Conservation (phyloP, 2,329 filamentous ascomycete genomes). For the Trematosphaeria pertusa region DNA sequence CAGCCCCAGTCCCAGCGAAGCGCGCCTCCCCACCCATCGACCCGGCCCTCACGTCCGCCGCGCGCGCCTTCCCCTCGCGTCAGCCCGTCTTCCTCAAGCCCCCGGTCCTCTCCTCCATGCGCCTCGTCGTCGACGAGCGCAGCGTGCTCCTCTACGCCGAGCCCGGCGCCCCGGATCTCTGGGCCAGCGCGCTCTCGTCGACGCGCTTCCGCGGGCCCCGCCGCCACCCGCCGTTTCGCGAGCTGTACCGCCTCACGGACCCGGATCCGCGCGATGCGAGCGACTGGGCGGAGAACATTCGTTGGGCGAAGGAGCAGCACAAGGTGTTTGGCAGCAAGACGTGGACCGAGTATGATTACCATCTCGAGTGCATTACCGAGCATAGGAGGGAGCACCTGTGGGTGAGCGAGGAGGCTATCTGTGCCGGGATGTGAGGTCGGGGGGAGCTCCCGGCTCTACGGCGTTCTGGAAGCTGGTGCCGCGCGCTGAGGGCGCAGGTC, state of each 20-base stretch:
- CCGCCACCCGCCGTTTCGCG: constrained; percentile 27
- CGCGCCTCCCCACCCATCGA: constrained; percentile 1
- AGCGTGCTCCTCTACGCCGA: constrained; percentile 26
- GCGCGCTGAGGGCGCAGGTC: constrained; percentile 76
- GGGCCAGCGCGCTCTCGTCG: constrained; percentile 20
- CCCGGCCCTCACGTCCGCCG: constrained; percentile 15
- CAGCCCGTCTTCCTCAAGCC: constrained; percentile 18
- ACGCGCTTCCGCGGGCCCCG: constrained; percentile 29
- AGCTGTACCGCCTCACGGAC: constrained; percentile 31
- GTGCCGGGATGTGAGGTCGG: too few relatives aligned
- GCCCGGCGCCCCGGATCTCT: constrained; percentile 9
- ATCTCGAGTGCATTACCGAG: constrained; percentile 30
- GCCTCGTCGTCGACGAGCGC: constrained; percentile 23
- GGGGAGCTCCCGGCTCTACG: too few relatives aligned
- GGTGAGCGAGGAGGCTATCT: constrained; percentile 30
- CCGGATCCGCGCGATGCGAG: constrained; percentile 22
- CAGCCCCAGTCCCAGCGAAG: background rate
- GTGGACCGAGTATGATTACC: constrained; percentile 37
- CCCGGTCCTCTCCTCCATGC: constrained; percentile 24
- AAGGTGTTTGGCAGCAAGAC: constrained; percentile 22
- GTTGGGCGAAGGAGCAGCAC: constrained; percentile 42
- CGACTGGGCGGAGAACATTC: constrained; percentile 44
- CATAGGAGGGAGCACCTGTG: constrained; percentile 26
- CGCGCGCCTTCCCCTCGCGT: constrained; percentile 9
- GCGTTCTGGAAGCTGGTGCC: too few relatives aligned